Evolutionary conservation across 257 asterid genomes (phyloP), one percentile per base, ranked within the genome.

Genomic region (Solanum verrucosum): DNA sequence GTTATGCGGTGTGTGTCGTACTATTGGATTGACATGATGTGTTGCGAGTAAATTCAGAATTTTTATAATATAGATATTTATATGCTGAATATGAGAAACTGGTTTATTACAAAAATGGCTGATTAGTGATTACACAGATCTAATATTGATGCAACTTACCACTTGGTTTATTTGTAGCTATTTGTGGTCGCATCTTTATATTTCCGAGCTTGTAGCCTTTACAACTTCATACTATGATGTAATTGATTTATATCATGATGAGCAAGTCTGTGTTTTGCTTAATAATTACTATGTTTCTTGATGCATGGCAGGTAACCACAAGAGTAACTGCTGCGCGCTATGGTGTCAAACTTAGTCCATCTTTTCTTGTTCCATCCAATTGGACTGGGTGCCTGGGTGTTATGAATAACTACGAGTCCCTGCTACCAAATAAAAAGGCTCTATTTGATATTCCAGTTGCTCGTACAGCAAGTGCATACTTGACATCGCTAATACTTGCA

Each of bases 331-430:
- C 99, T 63, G 90, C 93, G 18, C 92, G 94, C 60, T 95, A 94
- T 23, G 98, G 95, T 42, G 97, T 96, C n/a, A 94, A 94, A 87
- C 95, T 96, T 73, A 96, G 98, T 83, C 99, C 99, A n/a, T 96
- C 99, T 33, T 95, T 94, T 90, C 96, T 96, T n/a, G 97, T 96
- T 63, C 98, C 99, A 2, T 96, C 98, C 63, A 95, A 70, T 87
- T 95, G 99, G 99, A 96, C 98, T 0, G 99, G 99, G 63, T 95
- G 98, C 91, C 92, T 96, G 12, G 98, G 99, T 18, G 99, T 96
- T 4, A 93, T 96, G 94, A 95, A 96, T 75, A 95, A 96, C 84
- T 96, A 93, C 10, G 99, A 96, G 90, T 95, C 98, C 12, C 83
- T 96, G 90, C 94, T 96, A 18, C 98, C 99, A 27, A 93, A 94